phyloP scores from a whole-genome alignment of 305 asterid species.

The Fraxinus sp. region DNA sequence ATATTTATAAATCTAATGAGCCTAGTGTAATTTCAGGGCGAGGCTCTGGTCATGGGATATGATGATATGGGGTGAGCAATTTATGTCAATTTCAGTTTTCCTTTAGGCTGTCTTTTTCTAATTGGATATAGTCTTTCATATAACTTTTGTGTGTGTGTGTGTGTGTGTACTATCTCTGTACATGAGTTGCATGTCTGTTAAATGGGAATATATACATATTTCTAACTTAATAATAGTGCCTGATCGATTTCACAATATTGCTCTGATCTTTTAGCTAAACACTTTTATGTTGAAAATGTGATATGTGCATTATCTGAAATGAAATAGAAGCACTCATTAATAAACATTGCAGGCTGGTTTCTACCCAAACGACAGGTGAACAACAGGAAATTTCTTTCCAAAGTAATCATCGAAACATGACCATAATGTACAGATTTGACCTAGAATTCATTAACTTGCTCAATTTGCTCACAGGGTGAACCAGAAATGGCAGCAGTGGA shows the following conservation, averaged over 20 bases:
- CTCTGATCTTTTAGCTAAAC: neutral
- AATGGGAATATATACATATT: neutral
- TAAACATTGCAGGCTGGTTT: neutral
- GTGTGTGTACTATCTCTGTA: neutral
- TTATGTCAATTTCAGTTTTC: slow-evolving; percentile 13
- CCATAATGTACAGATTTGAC: neutral
- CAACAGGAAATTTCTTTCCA: neutral
- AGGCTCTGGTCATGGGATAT: slow-evolving; percentile 98
- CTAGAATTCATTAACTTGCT: neutral
- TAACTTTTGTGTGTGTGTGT: neutral
- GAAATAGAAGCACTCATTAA: neutral
- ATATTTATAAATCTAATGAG: slow-evolving; percentile 28
- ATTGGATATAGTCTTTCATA: neutral
- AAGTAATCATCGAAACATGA: neutral
- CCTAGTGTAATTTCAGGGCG: slow-evolving; percentile 71
- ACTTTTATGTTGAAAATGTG: neutral
- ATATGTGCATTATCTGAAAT: neutral
- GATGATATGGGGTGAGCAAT: slow-evolving; percentile 97
- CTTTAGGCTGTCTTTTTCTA: slow-evolving; percentile 11
- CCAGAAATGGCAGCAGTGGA: neutral
- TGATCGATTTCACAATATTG: neutral
- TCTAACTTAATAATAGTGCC: neutral
- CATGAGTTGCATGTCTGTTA: neutral
- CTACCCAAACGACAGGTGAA: neutral
- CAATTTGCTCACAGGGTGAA: neutral